Percentiles rank a stretch among this genome's conserved stretches.
These are phyloP conservation scores for Carpinus fangiana DNA, from an alignment of 306 rosid species.

Conservation along the genomic window DNA sequence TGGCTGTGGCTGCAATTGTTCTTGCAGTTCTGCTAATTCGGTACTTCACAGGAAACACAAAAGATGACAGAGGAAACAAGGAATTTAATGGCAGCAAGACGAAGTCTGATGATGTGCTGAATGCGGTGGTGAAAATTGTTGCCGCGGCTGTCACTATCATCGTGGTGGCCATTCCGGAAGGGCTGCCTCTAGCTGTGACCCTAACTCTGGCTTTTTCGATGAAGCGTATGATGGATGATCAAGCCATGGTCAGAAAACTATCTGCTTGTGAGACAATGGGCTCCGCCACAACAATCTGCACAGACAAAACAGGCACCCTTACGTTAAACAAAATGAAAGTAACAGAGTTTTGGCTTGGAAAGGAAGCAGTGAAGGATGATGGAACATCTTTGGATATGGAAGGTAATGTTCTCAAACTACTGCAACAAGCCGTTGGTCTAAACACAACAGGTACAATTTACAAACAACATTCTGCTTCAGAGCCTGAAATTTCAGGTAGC, in stretches of 20 bases:
- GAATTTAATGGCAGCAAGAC: conserved; percentile 31
- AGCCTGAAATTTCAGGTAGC: conserved; percentile 26
- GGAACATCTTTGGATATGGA: not conserved
- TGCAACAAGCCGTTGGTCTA: conserved; percentile 25
- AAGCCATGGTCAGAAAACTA: conserved; percentile 33
- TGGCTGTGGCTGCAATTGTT: conserved; percentile 20
- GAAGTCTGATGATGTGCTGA: conserved; percentile 10
- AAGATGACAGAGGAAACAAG: not conserved
- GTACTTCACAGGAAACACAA: conserved; percentile 31
- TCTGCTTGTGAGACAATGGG: conserved; percentile 37
- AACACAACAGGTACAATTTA: conserved; percentile 29
- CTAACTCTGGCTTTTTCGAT: conserved; percentile 33
- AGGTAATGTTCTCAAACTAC: not conserved
- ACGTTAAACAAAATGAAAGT: conserved; percentile 34
- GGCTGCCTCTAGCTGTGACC: conserved; percentile 30
- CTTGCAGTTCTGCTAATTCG: conserved; percentile 23
- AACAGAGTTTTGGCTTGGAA: conserved; percentile 31
- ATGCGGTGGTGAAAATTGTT: conserved; percentile 20
- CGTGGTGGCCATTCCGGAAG: conserved; percentile 35
- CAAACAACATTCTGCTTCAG: conserved; percentile 1
- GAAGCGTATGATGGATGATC: conserved; percentile 31
- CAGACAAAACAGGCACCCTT: conserved; percentile 34
- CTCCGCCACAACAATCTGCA: conserved; percentile 26
- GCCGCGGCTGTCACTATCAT: conserved; percentile 26
- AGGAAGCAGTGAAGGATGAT: not conserved